Percentiles rank a stretch among this genome's conserved stretches.
Conservation (phyloP, 140 eudicot genomes). For the Erigeron philadelphicus region DNA sequence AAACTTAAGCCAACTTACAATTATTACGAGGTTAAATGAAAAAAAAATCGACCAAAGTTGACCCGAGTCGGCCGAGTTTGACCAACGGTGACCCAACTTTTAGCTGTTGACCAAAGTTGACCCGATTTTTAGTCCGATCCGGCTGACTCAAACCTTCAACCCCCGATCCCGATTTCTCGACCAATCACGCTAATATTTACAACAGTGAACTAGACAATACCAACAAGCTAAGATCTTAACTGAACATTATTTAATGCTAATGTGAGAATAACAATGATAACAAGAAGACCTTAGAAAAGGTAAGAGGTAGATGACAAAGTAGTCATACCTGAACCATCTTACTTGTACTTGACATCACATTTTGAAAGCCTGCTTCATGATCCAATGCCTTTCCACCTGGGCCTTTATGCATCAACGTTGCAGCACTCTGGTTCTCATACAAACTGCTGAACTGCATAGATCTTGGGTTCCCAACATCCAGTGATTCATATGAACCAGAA, state of each 20-base stretch:
- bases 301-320: background rate
- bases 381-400: constrained; percentile 55
- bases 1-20: no score
- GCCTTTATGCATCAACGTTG: constrained; percentile 44
- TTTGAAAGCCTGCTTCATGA: constrained; percentile 45
- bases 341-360: constrained; percentile 38
- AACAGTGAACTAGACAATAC: background rate
- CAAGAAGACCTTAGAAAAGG: background rate
- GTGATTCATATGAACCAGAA: constrained; percentile 48
- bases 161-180: no score
- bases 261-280: background rate
- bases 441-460: constrained; percentile 46
- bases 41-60: no score
- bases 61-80: no score
- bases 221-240: constrained; percentile 11
- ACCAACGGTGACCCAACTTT: no score
- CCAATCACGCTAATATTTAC: no score
- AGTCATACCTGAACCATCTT: constrained; percentile 55
- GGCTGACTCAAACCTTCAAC: no score
- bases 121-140: no score
- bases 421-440: constrained; percentile 50
- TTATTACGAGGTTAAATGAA: no score
- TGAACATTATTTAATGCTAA: background rate
- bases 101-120: no score
- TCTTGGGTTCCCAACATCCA: constrained; percentile 47